Conservation (phyloP, 495 filamentous ascomycete genomes). For the Daldinia grandis region DNA sequence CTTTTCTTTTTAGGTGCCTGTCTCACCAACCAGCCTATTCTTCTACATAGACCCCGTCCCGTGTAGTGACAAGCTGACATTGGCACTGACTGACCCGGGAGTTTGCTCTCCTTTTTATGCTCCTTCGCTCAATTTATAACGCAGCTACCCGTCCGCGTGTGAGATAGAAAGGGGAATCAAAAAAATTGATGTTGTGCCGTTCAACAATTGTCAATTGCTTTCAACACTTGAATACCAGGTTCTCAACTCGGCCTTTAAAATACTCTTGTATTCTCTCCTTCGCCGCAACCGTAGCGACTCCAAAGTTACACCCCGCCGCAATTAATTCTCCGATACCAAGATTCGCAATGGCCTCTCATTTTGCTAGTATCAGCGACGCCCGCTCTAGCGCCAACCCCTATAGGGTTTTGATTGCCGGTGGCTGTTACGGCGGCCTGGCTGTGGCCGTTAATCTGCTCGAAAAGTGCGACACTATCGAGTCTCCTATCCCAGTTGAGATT, state of each 20-base stretch:
- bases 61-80: conserved; percentile 26
- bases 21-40: conserved; percentile 27
- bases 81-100: conserved; percentile 17
- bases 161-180: neutral
- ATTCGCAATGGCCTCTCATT: conserved; percentile 28
- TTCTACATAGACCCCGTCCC: conserved; percentile 20
- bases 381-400: conserved; percentile 41
- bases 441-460: conserved; percentile 68
- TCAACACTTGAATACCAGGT: conserved; percentile 4
- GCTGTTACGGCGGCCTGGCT: conserved; percentile 71
- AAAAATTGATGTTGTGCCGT: conserved; percentile 23
- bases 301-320: conserved; percentile 18
- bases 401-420: conserved; percentile 65
- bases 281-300: conserved; percentile 8
- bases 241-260: conserved; percentile 25
- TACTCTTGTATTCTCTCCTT: conserved; percentile 16
- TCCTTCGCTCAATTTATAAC: conserved; percentile 20
- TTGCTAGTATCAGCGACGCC: conserved; percentile 14
- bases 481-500: conserved; percentile 63
- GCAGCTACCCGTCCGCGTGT: neutral
- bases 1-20: conserved; percentile 8
- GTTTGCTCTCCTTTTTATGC: neutral
- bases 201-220: conserved; percentile 11
- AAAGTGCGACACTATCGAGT: conserved; percentile 55
- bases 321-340: conserved; percentile 18